Percentiles rank a stretch among this genome's conserved stretches.
Conservation (phyloP, 1,284 basidiomycete species). For the Lignosus rhinocerotis region DNA sequence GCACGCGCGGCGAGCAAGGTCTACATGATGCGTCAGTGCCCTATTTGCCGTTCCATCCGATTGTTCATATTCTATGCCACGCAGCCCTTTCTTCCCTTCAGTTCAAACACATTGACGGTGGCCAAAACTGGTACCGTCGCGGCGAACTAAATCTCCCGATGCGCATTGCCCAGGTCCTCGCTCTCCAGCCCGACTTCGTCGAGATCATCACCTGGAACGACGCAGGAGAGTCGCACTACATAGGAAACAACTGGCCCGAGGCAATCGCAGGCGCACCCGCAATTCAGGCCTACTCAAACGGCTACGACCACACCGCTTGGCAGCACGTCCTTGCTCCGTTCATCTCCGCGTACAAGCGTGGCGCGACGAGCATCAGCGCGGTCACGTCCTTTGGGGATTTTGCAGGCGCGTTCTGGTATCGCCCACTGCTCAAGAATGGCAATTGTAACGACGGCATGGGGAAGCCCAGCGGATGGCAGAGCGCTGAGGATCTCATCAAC, state of each 20-base stretch:
- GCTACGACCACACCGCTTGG: slow-evolving; percentile 32
- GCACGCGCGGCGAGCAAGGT: slow-evolving; percentile 13
- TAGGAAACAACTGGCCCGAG: slow-evolving; percentile 36
- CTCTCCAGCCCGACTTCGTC: slow-evolving; percentile 41
- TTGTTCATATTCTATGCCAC: neutral
- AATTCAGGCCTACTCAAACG: slow-evolving; percentile 37
- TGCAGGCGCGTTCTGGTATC: slow-evolving; percentile 19
- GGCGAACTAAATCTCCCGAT: slow-evolving; percentile 15
- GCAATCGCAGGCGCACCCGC: slow-evolving; percentile 69
- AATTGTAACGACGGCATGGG: slow-evolving; percentile 14
- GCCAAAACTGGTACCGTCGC: slow-evolving; percentile 20
- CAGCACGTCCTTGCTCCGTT: slow-evolving; percentile 20
- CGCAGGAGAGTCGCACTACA: slow-evolving; percentile 39
- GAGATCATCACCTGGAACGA: slow-evolving; percentile 44
- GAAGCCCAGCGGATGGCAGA: slow-evolving; percentile 10
- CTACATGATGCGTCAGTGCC: slow-evolving; percentile 18
- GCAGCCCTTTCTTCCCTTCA: slow-evolving; percentile 19
- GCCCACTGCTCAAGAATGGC: slow-evolving; percentile 10
- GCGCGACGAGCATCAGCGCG: slow-evolving; percentile 1
- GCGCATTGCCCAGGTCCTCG: slow-evolving; percentile 15
- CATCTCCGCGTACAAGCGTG: slow-evolving; percentile 16
- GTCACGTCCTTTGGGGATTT: slow-evolving; percentile 17
- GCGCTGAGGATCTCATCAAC: slow-evolving; percentile 15
- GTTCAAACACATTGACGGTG: slow-evolving; percentile 20
- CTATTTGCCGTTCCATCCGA: too few relatives aligned